Base-by-base conservation (phyloP, 495 filamentous ascomycete genomes). In the Pseudotulostoma volvatum region DNA sequence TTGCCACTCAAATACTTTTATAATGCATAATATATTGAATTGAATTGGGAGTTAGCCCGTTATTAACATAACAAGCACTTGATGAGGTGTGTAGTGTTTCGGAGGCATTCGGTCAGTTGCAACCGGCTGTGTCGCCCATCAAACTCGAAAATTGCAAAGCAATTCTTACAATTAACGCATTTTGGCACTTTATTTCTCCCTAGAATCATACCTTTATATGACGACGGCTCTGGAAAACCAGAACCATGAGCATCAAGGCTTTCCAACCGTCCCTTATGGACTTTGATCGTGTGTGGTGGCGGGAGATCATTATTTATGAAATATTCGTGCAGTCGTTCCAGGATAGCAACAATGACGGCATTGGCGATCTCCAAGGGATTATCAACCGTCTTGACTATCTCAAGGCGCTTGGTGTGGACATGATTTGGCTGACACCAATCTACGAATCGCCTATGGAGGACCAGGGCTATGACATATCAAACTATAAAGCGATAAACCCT, bases 291-390 rank as follows among this genome's bases (percentile, higher is more conserved):
- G 38, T 31, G 13, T 56, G 53, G 53, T 56, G 53, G 53, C 43
- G 46, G 34, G 53, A 56, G 39, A 44, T 44, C 38, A 38, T 46
- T 11, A 44, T 56, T 38, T 56, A 56, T 34, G 40, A 56, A 31
- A 49, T 56, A 37, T 56, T 53, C 33, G 44, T 46, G 8, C 45
- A 44, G 21, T 66, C 60, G 20, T 80, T 77, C 56, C 57, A 66
- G 17, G 77, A 80, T 54, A 68, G 65, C 32, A 74, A 79, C 44
- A 59, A 55, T 16, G 74, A 79, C 45, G 77, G 77, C 8, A 60
- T 71, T 44, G 76, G 77, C 14, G 74, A 81, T 49, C 60, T 81
- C 18, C 65, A 54, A n/a, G 77, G 77, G 8, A 71, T 81, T 36
- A 71, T 68, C 39, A 61, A 63, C 25, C 67, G 71, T 44, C 50